Evolutionary conservation across 768 basidiomycete species (phyloP).

Genomic region (Astraeus odoratus): DNA sequence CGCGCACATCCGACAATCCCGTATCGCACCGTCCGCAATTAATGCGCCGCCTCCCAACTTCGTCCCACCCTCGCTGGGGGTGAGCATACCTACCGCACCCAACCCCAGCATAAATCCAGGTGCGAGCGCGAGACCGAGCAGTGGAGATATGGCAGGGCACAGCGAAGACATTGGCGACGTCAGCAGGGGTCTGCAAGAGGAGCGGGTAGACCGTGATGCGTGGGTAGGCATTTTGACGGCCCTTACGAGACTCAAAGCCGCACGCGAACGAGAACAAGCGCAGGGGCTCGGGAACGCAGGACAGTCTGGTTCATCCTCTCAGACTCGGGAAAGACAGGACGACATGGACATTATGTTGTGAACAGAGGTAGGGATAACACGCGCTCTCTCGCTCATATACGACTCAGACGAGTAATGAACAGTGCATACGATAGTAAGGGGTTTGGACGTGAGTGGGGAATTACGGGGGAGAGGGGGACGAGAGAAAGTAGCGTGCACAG

Average conservation of each 20-base stretch:
- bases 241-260: slow-evolving; percentile 54
- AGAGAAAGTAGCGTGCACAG: slow-evolving; percentile 4
- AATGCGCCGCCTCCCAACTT: slow-evolving; percentile 69
- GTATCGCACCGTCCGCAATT: slow-evolving; percentile 85
- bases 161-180: slow-evolving; percentile 20
- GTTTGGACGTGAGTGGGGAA: slow-evolving; percentile 17
- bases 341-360: slow-evolving; percentile 1
- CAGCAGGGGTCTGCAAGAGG: slow-evolving; percentile 69
- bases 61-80: slow-evolving; percentile 72
- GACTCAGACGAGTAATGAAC: slow-evolving; percentile 12
- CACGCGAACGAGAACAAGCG: slow-evolving; percentile 25
- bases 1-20: slow-evolving; percentile 74
- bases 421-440: slow-evolving; percentile 3
- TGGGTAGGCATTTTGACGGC: slow-evolving; percentile 72
- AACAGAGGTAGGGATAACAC: neutral
- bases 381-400: neutral
- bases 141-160: neutral
- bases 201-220: slow-evolving; percentile 66
- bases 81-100: slow-evolving; percentile 51
- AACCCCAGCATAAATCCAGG: neutral
- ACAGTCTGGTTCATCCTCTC: slow-evolving; percentile 7
- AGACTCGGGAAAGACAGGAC: slow-evolving; percentile 12
- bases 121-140: neutral
- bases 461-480: slow-evolving; percentile 20
- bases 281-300: neutral